Evolutionary conservation across 2,329 filamentous ascomycete genomes (phyloP), one percentile per base, ranked within the genome.

Genomic region (Trichoderma guizhouense): DNA sequence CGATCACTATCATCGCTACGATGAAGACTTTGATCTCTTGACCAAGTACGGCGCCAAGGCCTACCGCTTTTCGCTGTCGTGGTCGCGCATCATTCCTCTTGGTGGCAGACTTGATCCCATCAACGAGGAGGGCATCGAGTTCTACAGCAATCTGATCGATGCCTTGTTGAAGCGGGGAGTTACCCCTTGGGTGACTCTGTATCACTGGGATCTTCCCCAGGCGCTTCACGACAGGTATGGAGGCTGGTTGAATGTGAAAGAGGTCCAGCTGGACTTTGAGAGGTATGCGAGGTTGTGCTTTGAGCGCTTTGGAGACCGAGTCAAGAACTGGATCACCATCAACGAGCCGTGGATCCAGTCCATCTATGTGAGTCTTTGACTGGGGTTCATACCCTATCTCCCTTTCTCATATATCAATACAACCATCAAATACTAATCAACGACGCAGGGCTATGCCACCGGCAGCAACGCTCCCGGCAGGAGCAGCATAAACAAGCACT

Each of bases 31-130:
- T 72, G 87, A 84, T 5, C 82, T 92, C 8, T 79, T 92, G 73
- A 88, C 87, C 75, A 79, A 83, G 61, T 86, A 87, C 60, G 87
- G 88, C 60, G 87, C 88, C 8, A 84, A 86, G 74, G 86, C 86
- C 5, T 92, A 91, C 77, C 86, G 89, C 24, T 91, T 92, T 78
- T 91, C 89, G 5, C 81, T 92, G 43, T 88, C 89, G 9, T 92
- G 90, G 90, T 87, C 89, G 7, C 88, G 90, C 55, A 86, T 92
- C 69, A 90, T 92, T 69, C 90, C 90, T 1, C 83, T 90, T 0
- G 89, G 90, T 12, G 89, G 89, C 12, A 84, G 89, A 51, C 82
- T 89, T 60, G 89, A 91, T 74, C 86, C 89, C 1, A 76, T 91
- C 76, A 92, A 91, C 77, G 84, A 90, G 75, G 84, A 86, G 62